Percentiles rank a stretch among this genome's conserved stretches.
Conservation (phyloP, 441 rosid species). For the Syzygium syzygioides region DNA sequence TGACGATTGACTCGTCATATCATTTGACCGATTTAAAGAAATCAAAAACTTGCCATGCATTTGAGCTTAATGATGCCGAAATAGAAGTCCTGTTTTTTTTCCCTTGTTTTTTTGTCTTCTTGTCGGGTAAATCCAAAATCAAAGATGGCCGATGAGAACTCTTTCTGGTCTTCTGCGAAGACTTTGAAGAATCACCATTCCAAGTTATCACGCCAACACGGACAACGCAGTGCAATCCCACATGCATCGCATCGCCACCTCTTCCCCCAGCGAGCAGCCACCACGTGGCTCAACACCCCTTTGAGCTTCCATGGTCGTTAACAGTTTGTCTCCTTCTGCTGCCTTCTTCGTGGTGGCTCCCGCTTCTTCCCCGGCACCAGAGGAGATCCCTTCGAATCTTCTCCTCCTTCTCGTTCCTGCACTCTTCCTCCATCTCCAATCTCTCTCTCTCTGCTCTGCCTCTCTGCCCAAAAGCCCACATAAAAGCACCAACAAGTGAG, state of each 20-base stretch:
- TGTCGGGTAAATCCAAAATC: background rate
- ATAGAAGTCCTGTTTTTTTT: background rate
- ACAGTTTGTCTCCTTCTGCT: background rate
- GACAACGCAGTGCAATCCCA: background rate
- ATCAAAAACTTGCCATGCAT: background rate
- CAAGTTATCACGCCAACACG: background rate
- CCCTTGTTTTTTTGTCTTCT: background rate
- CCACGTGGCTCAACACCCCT: background rate
- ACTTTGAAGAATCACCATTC: background rate
- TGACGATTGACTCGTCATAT: accelerated
- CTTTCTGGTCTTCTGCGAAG: background rate
- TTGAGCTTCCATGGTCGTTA: conserved; percentile 1
- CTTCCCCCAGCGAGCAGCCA: background rate
- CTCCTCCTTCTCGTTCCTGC: conserved; percentile 16
- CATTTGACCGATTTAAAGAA: background rate
- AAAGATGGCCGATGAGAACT: background rate
- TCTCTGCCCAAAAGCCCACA: background rate
- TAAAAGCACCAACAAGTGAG: background rate
- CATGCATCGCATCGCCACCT: background rate
- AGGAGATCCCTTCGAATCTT: conserved; percentile 78
- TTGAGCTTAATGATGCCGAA: background rate
- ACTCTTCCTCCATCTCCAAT: conserved; percentile 3
- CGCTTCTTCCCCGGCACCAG: conserved; percentile 34
- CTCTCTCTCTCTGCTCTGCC: background rate
- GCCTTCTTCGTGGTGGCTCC: conserved; percentile 17